Evolutionary conservation across 768 basidiomycete genomes (phyloP).

Genomic region (Gloeostereum incarnatum): DNA sequence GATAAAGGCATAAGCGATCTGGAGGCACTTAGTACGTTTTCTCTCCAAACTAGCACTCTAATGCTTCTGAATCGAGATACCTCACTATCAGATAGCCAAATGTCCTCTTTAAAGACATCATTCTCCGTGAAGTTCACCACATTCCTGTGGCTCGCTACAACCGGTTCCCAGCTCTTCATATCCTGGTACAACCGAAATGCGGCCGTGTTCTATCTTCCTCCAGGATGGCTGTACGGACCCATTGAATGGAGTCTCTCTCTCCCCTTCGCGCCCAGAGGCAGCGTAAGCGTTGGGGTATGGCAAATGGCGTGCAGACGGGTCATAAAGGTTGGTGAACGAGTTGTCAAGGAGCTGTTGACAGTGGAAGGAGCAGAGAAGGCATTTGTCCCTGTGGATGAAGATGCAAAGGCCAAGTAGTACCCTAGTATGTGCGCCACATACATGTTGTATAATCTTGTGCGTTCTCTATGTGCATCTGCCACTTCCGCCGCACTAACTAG

Average conservation of each 20-base stretch:
- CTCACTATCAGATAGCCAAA: constrained; percentile 49
- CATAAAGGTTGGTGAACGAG: constrained; percentile 65
- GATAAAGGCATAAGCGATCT: constrained; percentile 90
- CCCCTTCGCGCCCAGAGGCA: constrained; percentile 86
- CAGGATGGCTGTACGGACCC: constrained; percentile 86
- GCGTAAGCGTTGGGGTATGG: constrained; percentile 91
- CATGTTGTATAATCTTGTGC: too few relatives aligned
- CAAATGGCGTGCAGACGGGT: constrained; percentile 89
- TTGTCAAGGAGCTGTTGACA: constrained; percentile 71
- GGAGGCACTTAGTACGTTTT: constrained; percentile 78
- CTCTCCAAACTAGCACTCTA: not conserved
- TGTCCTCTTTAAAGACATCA: constrained; percentile 45
- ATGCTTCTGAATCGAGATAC: not conserved
- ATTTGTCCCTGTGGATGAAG: too few relatives aligned
- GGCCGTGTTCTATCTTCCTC: constrained; percentile 92
- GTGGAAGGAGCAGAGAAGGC: too few relatives aligned
- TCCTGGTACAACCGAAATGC: constrained; percentile 88
- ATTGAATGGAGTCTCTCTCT: constrained; percentile 82
- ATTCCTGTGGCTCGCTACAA: constrained; percentile 76
- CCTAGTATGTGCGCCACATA: too few relatives aligned
- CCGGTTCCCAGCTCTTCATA: constrained; percentile 73
- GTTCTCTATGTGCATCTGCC: too few relatives aligned
- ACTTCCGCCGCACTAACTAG: too few relatives aligned
- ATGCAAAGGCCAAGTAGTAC: too few relatives aligned
- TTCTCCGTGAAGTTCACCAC: constrained; percentile 69